Base-by-base conservation (phyloP, 768 basidiomycete genomes). In the Panaeolus cyanescens region DNA sequence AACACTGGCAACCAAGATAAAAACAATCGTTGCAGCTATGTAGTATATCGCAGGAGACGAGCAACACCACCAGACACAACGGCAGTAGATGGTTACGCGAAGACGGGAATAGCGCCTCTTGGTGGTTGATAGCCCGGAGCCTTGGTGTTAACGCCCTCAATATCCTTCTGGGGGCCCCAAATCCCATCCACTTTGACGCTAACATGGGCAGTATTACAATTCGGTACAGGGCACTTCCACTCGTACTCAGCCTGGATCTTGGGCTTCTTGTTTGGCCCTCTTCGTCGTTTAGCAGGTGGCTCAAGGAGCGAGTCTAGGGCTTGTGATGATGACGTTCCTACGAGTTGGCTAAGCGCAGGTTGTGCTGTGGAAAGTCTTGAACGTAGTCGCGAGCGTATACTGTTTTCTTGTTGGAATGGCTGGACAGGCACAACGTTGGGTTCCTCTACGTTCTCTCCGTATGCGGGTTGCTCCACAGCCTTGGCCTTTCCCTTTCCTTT, bases 221-320 rank as follows among this genome's bases (percentile, higher is more conserved):
- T 79, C 2, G 77, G 64, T 1, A 91, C 87, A 0, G 90, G 90
- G 67, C 90, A 92, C 15, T 45, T 65, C 88, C 88, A 92, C 67
- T 83, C 78, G 65, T 82, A 77, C 66, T 78, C 77, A 31, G 74
- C 85, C 67, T 87, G 82, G 68, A 80, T 63, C 60, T 73, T 64
- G 62, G 75, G 68, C 58, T 72, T 74, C 77, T 81, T 67, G 63
- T 73, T 56, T 25, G 64, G 31, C 9, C 50, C 66, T 10, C 62
- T 64, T 58, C 68, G 67, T 30, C 65, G 67, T 62, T 69, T 74
- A 25, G 68, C 58, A 20, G 68, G 64, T 8, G 65, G 67, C 12
- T 58, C 45, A 15, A 50, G 58, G 20, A 53, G 55, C 15, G 56
- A 54, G 25, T 42, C 45, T 15, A 22, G 30, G 55, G 15, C 22